Evolutionary conservation across 306 rosid genomes (phyloP).

Genomic region (Quercus ilex): DNA sequence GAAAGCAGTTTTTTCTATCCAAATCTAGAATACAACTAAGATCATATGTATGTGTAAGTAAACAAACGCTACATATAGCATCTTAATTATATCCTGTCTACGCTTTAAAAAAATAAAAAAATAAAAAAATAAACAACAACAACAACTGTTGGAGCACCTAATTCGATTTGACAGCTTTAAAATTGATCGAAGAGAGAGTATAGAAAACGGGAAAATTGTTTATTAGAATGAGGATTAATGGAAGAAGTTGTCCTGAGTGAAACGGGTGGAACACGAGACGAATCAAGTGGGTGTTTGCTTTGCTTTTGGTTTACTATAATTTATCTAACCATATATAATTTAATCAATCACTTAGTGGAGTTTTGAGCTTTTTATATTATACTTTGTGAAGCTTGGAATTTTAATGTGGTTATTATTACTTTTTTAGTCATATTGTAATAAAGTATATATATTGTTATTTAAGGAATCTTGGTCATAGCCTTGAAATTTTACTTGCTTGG

Average conservation of each 20-base stretch:
- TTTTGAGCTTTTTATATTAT: slow-evolving; percentile 10
- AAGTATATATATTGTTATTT: background rate
- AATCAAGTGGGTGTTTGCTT: slow-evolving; percentile 53
- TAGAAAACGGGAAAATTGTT: background rate
- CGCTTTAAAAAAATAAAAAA: background rate
- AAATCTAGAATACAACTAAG: background rate
- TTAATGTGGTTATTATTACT: background rate
- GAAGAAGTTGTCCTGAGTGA: slow-evolving; percentile 34
- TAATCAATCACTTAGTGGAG: slow-evolving; percentile 27
- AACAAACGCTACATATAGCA: background rate
- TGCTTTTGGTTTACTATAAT: slow-evolving; percentile 34
- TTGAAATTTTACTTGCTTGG: slow-evolving; percentile 26
- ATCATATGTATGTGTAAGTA: background rate
- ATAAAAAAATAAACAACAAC: background rate
- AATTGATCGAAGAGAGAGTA: slow-evolving; percentile 20
- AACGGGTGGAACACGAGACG: slow-evolving; percentile 68
- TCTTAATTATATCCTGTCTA: background rate
- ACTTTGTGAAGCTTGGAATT: slow-evolving; percentile 11
- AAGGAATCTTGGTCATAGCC: slow-evolving; percentile 60
- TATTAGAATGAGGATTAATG: slow-evolving; percentile 29
- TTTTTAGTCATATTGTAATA: background rate
- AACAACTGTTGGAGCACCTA: slow-evolving; percentile 25
- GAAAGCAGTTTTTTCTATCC: background rate
- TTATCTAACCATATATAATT: slow-evolving; percentile 22
- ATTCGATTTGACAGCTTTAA: slow-evolving; percentile 37